phyloP scores from a whole-genome alignment of 768 basidiomycete species.

The Glaciozyma martinii region DNA sequence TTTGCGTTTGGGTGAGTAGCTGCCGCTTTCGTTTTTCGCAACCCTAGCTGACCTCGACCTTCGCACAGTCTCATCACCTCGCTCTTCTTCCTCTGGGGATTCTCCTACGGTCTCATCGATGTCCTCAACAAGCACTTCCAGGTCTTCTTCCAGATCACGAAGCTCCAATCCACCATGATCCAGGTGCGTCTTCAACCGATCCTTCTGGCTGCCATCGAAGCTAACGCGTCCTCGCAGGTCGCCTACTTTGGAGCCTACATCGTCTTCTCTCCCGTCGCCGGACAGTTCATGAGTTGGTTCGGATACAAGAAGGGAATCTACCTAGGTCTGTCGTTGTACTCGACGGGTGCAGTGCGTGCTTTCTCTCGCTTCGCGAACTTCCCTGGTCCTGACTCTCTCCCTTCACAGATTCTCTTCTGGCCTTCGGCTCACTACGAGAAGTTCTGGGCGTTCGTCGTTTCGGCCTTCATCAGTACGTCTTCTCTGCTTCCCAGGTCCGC shows the following conservation, averaged over 20 bases:
- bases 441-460: constrained; percentile 6
- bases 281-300: constrained; percentile 44
- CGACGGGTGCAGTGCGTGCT: constrained; percentile 53
- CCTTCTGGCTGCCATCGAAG: too few relatives aligned
- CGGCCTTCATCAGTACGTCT: background rate
- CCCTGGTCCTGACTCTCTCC: constrained; percentile 33
- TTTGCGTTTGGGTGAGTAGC: constrained; percentile 48
- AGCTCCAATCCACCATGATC: constrained; percentile 62
- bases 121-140: constrained; percentile 57
- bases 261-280: constrained; percentile 40
- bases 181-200: too few relatives aligned
- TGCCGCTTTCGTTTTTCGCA: background rate
- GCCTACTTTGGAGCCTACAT: constrained; percentile 46
- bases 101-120: constrained; percentile 33
- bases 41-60: background rate
- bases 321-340: constrained; percentile 51
- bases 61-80: constrained; percentile 54
- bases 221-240: constrained; percentile 35
- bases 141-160: constrained; percentile 56
- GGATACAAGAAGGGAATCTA: constrained; percentile 69
- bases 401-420: constrained; percentile 59
- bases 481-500: background rate
- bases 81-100: constrained; percentile 51
- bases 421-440: constrained; percentile 57
- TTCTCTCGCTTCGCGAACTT: constrained; percentile 52